phyloP scores from a whole-genome alignment of 2,329 filamentous ascomycete genomes.

The Aspergillus niger region DNA sequence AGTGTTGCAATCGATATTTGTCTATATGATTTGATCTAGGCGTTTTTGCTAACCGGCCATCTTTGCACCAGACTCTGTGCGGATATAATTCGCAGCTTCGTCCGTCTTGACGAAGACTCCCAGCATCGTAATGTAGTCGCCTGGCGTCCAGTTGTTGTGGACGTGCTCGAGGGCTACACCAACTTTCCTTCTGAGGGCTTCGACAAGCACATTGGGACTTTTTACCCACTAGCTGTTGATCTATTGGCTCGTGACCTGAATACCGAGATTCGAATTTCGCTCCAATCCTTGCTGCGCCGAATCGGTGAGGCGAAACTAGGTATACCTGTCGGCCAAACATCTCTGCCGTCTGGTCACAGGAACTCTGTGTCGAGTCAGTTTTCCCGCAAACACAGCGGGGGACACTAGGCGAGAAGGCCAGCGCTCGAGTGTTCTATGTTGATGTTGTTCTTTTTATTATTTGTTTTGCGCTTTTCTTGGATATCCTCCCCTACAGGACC shows the following conservation, averaged over 20 bases:
- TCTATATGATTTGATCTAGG: not conserved
- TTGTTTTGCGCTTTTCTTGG: constrained; percentile 28
- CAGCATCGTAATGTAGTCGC: constrained; percentile 96
- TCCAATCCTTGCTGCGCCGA: constrained; percentile 75
- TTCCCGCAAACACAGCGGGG: constrained; percentile 33
- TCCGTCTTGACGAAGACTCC: constrained; percentile 86
- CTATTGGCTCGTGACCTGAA: constrained; percentile 80
- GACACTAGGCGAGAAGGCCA: constrained; percentile 19
- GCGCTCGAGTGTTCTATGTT: constrained; percentile 13
- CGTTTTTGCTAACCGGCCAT: too few species aligned
- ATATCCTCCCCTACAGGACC: constrained; percentile 32
- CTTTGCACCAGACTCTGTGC: constrained; percentile 66
- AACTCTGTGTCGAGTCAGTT: constrained; percentile 38
- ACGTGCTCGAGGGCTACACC: constrained; percentile 90
- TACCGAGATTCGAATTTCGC: constrained; percentile 72
- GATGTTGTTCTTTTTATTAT: constrained; percentile 9
- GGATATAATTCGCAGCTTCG: constrained; percentile 87
- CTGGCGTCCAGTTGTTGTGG: constrained; percentile 95
- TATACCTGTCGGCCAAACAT: constrained; percentile 38
- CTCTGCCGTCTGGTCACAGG: constrained; percentile 35
- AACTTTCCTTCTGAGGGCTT: constrained; percentile 82
- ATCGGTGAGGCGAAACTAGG: constrained; percentile 74
- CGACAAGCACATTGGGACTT: constrained; percentile 72
- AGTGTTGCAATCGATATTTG: constrained; percentile 30
- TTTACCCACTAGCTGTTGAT: constrained; percentile 84